Evolutionary conservation across 306 rosid genomes (phyloP), one percentile per base, ranked within the genome.

Genomic region (Prunus davidiana): DNA sequence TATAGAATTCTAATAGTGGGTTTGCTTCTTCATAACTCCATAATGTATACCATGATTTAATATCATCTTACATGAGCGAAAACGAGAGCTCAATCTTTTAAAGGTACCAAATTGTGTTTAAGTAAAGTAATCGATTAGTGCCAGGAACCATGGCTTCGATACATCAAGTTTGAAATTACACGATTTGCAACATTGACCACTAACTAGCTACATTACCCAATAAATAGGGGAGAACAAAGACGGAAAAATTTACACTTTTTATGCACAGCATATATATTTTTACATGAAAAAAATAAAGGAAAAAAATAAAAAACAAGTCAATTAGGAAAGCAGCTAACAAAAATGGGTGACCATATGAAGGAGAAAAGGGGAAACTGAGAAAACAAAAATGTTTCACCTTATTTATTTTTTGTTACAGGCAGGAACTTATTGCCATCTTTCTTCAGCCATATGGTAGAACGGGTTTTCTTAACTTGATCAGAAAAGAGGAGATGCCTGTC

Each of bases 401-500:
- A 82, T 54, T 38, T 81, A 69, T 64, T 74, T 73, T 82, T 86
- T 57, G 83, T 72, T 80, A 87, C 93, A 13, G 96, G 90, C 20
- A 70, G 76, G 78, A 89, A 92, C 73, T 82, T 88, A 64, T 67
- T 74, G 81, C 89, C 92, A 57, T 90, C 92, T 88, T 86, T 91
- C 85, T 81, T 92, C 82, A 95, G 66, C 97, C 97, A 90, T 77
- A 89, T 51, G 15, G 96, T 89, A 34, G 97, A 89, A 47, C 99
- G 97, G 51, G 97, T 95, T 82, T 86, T 92, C 92, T 87, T 89
- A 72, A 95, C 87, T 38, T 84, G 67, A 71, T 95, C 97, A 12
- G 84, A 86, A 60, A 92, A 95, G 65, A 92, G 87, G 41, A 72
- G 82, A 78, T 95, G 86, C 90, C 98, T 95, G 87, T 76, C 82